phyloP scores from a whole-genome alignment of 805 yeast genomes.

The Candida stauntonica region DNA sequence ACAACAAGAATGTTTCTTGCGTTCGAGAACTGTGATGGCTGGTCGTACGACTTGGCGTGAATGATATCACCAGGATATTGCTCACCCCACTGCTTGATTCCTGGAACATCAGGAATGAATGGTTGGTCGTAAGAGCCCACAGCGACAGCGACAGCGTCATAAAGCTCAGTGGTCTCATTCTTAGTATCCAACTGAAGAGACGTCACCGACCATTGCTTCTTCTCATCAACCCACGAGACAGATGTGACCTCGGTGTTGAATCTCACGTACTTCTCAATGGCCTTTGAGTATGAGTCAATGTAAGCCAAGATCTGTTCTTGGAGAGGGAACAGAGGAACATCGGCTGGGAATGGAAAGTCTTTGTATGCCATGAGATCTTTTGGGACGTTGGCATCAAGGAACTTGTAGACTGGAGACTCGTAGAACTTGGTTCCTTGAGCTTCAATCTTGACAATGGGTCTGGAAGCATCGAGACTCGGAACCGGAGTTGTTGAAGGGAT shows the following conservation, averaged over 20 bases:
- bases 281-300: constrained; percentile 48
- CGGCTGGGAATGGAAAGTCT: constrained; percentile 43
- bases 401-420: constrained; percentile 58
- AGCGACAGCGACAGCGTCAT: constrained; percentile 61
- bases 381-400: constrained; percentile 67
- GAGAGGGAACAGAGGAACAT: constrained; percentile 50
- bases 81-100: constrained; percentile 44
- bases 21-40: constrained; percentile 37
- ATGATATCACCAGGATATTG: constrained; percentile 42
- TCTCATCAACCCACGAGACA: constrained; percentile 25
- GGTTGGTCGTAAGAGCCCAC: constrained; percentile 66
- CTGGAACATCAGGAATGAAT: constrained; percentile 49
- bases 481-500: constrained; percentile 14
- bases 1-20: constrained; percentile 50
- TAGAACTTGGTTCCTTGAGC: constrained; percentile 31
- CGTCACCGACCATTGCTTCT: constrained; percentile 41
- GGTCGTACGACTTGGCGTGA: constrained; percentile 56
- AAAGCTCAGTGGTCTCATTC: constrained; percentile 29
- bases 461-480: constrained; percentile 30
- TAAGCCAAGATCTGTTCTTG: constrained; percentile 61
- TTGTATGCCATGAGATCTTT: constrained; percentile 62
- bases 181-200: constrained; percentile 30
- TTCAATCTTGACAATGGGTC: constrained; percentile 16
- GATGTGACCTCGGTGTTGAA: constrained; percentile 47
- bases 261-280: constrained; percentile 36